phyloP scores from a whole-genome alignment of 176 grass and related monocot genomes.

The Microstegium vimineum region DNA sequence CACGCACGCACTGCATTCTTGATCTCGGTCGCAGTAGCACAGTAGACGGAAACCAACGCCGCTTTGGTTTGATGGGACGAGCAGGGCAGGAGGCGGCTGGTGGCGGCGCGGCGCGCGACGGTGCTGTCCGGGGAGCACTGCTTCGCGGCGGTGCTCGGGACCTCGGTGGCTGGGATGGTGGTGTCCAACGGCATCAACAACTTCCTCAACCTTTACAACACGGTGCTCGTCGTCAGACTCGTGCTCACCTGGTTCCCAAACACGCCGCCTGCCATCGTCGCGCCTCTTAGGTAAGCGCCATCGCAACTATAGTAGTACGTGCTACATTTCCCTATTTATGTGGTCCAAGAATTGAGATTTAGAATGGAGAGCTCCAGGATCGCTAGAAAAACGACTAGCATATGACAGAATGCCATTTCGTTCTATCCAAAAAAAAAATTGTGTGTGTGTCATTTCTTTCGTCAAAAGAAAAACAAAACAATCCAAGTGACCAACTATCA shows the following conservation, averaged over 20 bases:
- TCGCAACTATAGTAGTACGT: background rate
- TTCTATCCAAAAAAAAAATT: too few species aligned
- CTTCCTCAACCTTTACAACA: constrained; percentile 97
- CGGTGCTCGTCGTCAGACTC: constrained; percentile 75
- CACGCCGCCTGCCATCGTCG: constrained; percentile 83
- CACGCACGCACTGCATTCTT: background rate
- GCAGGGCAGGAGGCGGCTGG: constrained; percentile 42
- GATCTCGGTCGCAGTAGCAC: background rate
- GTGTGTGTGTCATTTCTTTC: background rate
- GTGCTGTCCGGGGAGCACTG: constrained; percentile 35
- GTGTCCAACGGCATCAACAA: constrained; percentile 85
- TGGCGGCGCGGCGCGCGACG: constrained; percentile 27
- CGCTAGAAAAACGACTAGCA: too few species aligned
- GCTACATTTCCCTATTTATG: too few species aligned
- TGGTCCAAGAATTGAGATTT: background rate
- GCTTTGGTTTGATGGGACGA: background rate
- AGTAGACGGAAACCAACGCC: background rate
- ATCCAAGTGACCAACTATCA: too few species aligned
- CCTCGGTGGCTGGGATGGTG: constrained; percentile 74
- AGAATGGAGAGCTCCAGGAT: too few species aligned
- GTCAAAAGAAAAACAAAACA: too few species aligned
- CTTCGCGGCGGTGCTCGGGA: constrained; percentile 83
- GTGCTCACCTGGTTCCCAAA: constrained; percentile 98
- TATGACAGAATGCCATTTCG: too few species aligned
- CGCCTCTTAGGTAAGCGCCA: constrained; percentile 67